Evolutionary conservation across 176 grass and related monocot species (phyloP).

Genomic region (Oryza meyeriana): DNA sequence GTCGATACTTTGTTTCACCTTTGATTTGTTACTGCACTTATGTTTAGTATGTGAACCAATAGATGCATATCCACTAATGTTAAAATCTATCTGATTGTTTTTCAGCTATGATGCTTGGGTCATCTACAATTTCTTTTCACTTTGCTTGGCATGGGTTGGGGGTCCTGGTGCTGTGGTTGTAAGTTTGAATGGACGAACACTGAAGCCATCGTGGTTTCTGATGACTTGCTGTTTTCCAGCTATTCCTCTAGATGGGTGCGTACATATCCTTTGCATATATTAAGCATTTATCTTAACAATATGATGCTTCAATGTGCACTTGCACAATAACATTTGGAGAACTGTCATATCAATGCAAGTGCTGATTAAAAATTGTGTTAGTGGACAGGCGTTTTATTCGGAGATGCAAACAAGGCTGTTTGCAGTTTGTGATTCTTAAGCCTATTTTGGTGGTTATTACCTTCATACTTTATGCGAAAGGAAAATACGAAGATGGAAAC

Average conservation of each 20-base stretch:
- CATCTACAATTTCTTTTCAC: slow-evolving; percentile 96
- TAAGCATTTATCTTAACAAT: slow-evolving; percentile 1
- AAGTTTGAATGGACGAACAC: slow-evolving; percentile 70
- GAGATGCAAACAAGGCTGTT: slow-evolving; percentile 95
- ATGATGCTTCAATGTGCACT: not conserved
- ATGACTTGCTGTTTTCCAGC: slow-evolving; percentile 98
- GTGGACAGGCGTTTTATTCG: slow-evolving; percentile 92
- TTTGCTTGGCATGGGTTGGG: slow-evolving; percentile 97
- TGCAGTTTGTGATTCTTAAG: slow-evolving; percentile 99
- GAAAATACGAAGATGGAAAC: slow-evolving; percentile 88
- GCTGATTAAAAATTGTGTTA: slow-evolving; percentile 13
- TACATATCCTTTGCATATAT: slow-evolving; percentile 18
- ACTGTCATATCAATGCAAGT: not conserved
- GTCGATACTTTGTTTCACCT: not conserved
- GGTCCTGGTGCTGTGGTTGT: slow-evolving; percentile 92
- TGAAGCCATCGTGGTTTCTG: slow-evolving; percentile 87
- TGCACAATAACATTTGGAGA: not conserved
- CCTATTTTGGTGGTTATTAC: slow-evolving; percentile 97
- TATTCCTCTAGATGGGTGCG: slow-evolving; percentile 96
- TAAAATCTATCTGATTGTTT: slow-evolving; percentile 35
- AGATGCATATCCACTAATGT: not conserved
- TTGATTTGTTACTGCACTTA: slow-evolving; percentile 15
- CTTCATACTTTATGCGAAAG: slow-evolving; percentile 93
- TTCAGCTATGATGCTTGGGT: slow-evolving; percentile 99
- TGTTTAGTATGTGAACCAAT: not conserved